Evolutionary conservation across 805 yeast genomes (phyloP).

Genomic region (Yamadazyma philogaea): DNA sequence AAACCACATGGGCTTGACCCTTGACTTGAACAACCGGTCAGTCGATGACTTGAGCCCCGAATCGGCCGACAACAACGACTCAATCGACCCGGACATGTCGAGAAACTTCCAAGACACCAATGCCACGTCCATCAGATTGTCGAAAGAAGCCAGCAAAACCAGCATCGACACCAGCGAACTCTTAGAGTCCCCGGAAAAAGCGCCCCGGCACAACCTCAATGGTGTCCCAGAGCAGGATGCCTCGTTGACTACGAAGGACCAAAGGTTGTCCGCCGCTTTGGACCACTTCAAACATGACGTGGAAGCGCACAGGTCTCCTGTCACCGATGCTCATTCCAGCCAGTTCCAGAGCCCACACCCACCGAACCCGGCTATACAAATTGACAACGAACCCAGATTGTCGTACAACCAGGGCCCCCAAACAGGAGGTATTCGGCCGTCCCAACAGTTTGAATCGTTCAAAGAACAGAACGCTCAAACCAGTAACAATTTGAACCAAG

Average conservation of each 20-base stretch:
- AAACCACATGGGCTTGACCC: constrained; percentile 24
- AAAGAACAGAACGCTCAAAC: constrained; percentile 9
- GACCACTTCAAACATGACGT: constrained; percentile 29
- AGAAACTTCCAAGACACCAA: constrained; percentile 9
- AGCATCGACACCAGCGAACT: constrained; percentile 15
- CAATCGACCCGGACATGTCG: constrained; percentile 1
- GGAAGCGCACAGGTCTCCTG: constrained; percentile 12
- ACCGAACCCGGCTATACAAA: constrained; percentile 6
- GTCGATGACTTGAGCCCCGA: constrained; percentile 7
- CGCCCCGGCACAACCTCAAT: background rate
- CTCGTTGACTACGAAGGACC: background rate
- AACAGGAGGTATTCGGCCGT: constrained; percentile 13
- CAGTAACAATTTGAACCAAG: constrained; percentile 19
- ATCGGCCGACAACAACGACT: constrained; percentile 4
- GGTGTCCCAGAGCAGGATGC: no score
- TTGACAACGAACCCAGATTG: constrained; percentile 6
- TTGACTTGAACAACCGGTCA: constrained; percentile 13
- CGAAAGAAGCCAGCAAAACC: constrained; percentile 9
- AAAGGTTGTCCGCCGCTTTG: constrained; percentile 26
- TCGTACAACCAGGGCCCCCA: constrained; percentile 10
- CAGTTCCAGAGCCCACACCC: constrained; percentile 9
- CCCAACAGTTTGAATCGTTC: constrained; percentile 17
- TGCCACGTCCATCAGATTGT: constrained; percentile 11
- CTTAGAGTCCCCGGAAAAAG: constrained; percentile 13
- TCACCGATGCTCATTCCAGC: constrained; percentile 7